Conservation (phyloP, 2,329 filamentous ascomycete species). For the Fusarium mundagurra region DNA sequence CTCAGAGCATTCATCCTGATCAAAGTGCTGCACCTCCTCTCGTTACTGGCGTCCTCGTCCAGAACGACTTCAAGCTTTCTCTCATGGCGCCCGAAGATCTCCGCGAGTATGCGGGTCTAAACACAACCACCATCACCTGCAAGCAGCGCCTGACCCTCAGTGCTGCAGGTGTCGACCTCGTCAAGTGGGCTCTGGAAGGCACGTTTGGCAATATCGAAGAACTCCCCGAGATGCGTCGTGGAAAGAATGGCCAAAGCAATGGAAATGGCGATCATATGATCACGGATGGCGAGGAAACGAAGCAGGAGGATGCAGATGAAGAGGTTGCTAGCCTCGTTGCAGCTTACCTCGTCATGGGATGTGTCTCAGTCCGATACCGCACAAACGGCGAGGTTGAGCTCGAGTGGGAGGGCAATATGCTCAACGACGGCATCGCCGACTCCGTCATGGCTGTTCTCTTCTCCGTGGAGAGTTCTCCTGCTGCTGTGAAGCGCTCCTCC, state of each 20-base stretch:
- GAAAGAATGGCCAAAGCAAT: constrained; percentile 44
- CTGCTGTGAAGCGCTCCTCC: constrained; percentile 80
- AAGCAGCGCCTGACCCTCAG: constrained; percentile 89
- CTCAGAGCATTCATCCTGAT: constrained; percentile 50
- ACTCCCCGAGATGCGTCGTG: constrained; percentile 64
- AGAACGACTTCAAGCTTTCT: constrained; percentile 97
- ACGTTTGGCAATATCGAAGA: constrained; percentile 90
- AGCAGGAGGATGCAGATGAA: constrained; percentile 70
- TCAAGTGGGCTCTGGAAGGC: constrained; percentile 92
- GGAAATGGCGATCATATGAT: constrained; percentile 52
- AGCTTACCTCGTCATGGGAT: constrained; percentile 85
- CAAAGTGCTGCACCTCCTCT: constrained; percentile 57
- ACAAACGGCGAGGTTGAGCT: constrained; percentile 84
- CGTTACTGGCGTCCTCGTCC: constrained; percentile 90
- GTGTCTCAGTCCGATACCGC: constrained; percentile 82
- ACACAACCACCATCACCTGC: constrained; percentile 92
- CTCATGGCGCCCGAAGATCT: constrained; percentile 97
- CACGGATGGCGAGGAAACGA: constrained; percentile 45
- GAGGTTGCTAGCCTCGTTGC: constrained; percentile 66
- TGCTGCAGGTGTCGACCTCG: constrained; percentile 88
- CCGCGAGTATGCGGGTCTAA: constrained; percentile 95
- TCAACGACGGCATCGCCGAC: constrained; percentile 98
- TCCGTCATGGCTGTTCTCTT: constrained; percentile 93
- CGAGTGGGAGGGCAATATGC: constrained; percentile 97
- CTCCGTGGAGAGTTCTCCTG: constrained; percentile 91